phyloP scores from a whole-genome alignment of 2,329 filamentous ascomycete genomes.

The Diaporthe amygdali region DNA sequence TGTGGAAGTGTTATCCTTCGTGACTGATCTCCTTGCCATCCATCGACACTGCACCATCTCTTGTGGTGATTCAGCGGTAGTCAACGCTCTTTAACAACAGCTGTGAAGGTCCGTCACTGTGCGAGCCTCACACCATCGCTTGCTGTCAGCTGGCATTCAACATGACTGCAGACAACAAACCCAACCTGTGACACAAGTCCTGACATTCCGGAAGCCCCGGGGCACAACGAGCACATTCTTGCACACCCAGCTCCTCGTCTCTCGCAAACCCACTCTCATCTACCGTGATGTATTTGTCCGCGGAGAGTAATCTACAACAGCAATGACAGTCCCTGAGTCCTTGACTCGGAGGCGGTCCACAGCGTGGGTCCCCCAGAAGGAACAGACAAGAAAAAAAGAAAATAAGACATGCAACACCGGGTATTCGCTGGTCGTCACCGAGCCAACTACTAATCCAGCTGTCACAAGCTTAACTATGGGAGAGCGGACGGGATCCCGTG shows the following conservation, averaged over 20 bases:
- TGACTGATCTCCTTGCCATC: no score
- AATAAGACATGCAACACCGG: neutral
- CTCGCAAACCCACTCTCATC: no score
- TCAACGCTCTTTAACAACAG: neutral
- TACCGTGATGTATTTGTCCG: no score
- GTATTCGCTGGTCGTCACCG: no score
- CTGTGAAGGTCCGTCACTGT: neutral
- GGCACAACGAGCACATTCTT: neutral
- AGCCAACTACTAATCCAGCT: no score
- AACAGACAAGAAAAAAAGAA: neutral
- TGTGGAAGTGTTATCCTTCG: neutral
- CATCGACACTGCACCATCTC: no score
- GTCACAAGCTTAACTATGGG: no score
- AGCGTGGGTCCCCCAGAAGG: neutral
- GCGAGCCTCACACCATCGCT: neutral
- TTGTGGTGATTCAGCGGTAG: neutral
- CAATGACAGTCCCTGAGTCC: neutral
- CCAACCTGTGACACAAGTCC: neutral
- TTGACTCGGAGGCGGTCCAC: neutral
- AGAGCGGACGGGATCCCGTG: neutral
- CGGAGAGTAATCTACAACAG: no score
- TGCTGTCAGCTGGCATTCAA: neutral
- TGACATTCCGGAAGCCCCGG: no score
- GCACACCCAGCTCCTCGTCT: no score
- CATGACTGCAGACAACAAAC: neutral